A percentile compares a stretch with the other conserved stretches of the same genome.
These are phyloP conservation scores for Macadamia integrifolia DNA, from an alignment of 164 flowering plant genomes.

Conservation along the genomic window DNA sequence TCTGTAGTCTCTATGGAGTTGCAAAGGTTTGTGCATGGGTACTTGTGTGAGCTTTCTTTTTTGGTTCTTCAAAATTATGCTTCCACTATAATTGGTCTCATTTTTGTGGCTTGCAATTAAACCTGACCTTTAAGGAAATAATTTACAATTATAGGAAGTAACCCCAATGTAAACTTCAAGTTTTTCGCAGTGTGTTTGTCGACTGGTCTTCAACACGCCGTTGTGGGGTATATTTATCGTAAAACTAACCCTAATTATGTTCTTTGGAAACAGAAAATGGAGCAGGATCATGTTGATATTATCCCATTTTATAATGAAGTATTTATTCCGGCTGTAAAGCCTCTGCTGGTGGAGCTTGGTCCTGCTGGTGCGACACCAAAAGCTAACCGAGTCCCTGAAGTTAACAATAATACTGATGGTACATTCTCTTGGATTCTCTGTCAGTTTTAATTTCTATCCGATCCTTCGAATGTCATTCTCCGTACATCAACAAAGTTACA, in stretches of 20 bases:
- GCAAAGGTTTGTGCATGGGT: conserved; percentile 62
- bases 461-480: too few species aligned
- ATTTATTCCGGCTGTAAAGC: conserved; percentile 80
- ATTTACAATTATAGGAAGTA: conserved; percentile 84
- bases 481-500: too few species aligned
- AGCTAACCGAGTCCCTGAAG: conserved; percentile 41
- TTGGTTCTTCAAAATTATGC: background rate
- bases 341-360: conserved; percentile 71
- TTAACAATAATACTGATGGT: conserved; percentile 47
- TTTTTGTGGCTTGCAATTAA: conserved; percentile 40
- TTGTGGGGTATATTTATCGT: conserved; percentile 53
- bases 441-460: background rate
- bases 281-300: conserved; percentile 83
- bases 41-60: background rate
- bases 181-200: conserved; percentile 82
- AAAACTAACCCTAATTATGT: conserved; percentile 18
- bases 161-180: conserved; percentile 90
- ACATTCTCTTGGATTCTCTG: conserved; percentile 3
- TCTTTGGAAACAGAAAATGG: conserved; percentile 54
- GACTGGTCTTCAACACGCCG: conserved; percentile 59
- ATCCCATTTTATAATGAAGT: conserved; percentile 87
- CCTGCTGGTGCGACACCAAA: conserved; percentile 46
- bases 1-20: conserved; percentile 88
- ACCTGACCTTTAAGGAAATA: conserved; percentile 77
- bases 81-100: background rate